A percentile compares a stretch with the other conserved stretches of the same genome.
These are phyloP conservation scores for Zea luxurians DNA, from an alignment of 176 grass and related monocot species.

Conservation along the genomic window DNA sequence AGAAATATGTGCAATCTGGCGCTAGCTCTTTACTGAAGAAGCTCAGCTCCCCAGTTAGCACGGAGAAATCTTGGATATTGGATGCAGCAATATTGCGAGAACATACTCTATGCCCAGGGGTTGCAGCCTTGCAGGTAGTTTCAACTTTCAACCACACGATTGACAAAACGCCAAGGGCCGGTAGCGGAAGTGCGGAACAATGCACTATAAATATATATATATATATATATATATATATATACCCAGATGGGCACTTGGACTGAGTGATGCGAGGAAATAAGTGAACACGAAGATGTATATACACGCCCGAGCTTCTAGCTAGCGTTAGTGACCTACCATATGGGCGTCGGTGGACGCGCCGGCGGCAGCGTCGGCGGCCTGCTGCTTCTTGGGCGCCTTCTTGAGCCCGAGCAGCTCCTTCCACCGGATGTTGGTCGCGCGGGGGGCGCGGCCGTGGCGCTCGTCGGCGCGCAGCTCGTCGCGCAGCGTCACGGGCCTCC, in stretches of 20 bases:
- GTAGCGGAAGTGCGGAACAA: slow-evolving; percentile 1
- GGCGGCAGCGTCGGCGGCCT: slow-evolving; percentile 20
- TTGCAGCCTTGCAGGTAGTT: slow-evolving; percentile 20
- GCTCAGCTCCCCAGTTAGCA: background rate
- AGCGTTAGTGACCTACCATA: slow-evolving; percentile 7
- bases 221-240: too few species aligned
- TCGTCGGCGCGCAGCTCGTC: slow-evolving; percentile 69
- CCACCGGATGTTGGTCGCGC: slow-evolving; percentile 70
- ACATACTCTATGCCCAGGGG: slow-evolving; percentile 14
- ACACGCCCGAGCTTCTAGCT: background rate
- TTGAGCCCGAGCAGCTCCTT: slow-evolving; percentile 92
- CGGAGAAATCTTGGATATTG: slow-evolving; percentile 34
- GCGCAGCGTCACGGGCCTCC: slow-evolving; percentile 51
- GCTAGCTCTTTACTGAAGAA: background rate
- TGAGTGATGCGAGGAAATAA: background rate
- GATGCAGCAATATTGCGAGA: background rate
- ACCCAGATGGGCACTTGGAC: background rate
- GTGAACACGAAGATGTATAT: too few species aligned
- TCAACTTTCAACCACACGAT: slow-evolving; percentile 1
- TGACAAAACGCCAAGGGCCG: slow-evolving; percentile 31
- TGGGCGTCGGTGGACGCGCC: slow-evolving; percentile 39
- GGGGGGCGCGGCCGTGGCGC: slow-evolving; percentile 38
- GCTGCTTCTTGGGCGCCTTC: slow-evolving; percentile 61
- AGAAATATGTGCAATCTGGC: background rate
- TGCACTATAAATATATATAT: background rate